These are phyloP conservation scores for Piloderma croceum DNA, from an alignment of 768 basidiomycete genomes.

Conservation along the genomic window DNA sequence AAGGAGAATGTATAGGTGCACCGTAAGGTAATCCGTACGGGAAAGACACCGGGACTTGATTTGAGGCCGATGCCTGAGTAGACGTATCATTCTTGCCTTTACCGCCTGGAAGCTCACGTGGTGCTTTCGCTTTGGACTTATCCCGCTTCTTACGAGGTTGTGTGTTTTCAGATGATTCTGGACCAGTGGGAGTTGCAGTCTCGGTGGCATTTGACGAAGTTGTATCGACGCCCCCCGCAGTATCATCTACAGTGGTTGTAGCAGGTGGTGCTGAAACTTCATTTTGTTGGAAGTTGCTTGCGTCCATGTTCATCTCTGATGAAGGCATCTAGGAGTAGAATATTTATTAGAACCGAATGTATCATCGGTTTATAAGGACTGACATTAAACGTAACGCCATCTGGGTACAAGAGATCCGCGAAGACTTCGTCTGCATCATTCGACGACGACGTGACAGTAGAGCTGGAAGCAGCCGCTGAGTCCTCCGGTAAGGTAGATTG, in stretches of 20 bases:
- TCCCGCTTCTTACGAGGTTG: not conserved
- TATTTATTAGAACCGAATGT: not conserved
- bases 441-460: not conserved
- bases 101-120: not conserved
- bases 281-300: not conserved
- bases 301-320: too few relatives aligned
- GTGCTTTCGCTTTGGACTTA: not conserved
- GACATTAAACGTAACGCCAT: not conserved
- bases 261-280: not conserved
- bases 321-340: not conserved
- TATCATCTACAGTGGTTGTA: not conserved
- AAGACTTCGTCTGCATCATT: not conserved
- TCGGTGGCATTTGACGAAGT: not conserved
- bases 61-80: too few relatives aligned
- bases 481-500: not conserved
- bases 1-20: conserved; percentile 13
- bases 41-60: not conserved
- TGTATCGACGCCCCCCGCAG: not conserved
- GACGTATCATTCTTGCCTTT: too few relatives aligned
- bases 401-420: not conserved
- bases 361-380: not conserved
- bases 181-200: not conserved
- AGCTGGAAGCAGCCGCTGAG: not conserved
- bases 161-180: not conserved
- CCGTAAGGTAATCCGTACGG: conserved; percentile 4